phyloP scores from a whole-genome alignment of 2,329 filamentous ascomycete species.

The Colletotrichum cereale region DNA sequence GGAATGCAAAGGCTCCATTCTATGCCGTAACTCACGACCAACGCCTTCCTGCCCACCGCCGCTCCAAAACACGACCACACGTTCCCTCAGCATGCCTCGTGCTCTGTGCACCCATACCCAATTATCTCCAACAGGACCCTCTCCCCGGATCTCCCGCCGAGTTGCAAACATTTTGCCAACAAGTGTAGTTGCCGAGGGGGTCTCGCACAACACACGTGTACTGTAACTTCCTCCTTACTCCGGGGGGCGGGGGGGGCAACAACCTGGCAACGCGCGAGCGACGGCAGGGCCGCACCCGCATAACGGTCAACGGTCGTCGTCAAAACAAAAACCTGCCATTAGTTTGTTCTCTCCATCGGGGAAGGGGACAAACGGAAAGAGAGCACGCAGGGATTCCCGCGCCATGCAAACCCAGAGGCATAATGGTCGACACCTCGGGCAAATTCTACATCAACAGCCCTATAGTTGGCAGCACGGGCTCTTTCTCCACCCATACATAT shows the following conservation, averaged over 20 bases:
- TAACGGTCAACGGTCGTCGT: slow-evolving; percentile 31
- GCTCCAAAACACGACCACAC: background rate
- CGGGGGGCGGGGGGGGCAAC: background rate
- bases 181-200: slow-evolving; percentile 13
- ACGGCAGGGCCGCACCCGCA: slow-evolving; percentile 20
- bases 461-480: background rate
- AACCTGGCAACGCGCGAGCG: background rate
- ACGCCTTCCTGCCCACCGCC: background rate
- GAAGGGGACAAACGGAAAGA: background rate
- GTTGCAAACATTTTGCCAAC: background rate
- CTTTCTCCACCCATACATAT: background rate
- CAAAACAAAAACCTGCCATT: slow-evolving; percentile 35
- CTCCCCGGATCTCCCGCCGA: slow-evolving; percentile 3
- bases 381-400: slow-evolving; percentile 25
- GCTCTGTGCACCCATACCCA: background rate
- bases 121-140: background rate
- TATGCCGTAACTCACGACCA: slow-evolving; percentile 16
- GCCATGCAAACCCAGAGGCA: background rate
- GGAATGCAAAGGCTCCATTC: slow-evolving; percentile 12
- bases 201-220: slow-evolving; percentile 1
- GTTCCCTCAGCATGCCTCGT: background rate
- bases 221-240: background rate
- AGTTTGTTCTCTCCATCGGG: slow-evolving; percentile 9
- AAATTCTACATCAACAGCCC: slow-evolving; percentile 2
- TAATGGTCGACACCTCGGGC: background rate